Conservation (phyloP, 1,139 yeast genomes). For the Suhomyces bokatorum region DNA sequence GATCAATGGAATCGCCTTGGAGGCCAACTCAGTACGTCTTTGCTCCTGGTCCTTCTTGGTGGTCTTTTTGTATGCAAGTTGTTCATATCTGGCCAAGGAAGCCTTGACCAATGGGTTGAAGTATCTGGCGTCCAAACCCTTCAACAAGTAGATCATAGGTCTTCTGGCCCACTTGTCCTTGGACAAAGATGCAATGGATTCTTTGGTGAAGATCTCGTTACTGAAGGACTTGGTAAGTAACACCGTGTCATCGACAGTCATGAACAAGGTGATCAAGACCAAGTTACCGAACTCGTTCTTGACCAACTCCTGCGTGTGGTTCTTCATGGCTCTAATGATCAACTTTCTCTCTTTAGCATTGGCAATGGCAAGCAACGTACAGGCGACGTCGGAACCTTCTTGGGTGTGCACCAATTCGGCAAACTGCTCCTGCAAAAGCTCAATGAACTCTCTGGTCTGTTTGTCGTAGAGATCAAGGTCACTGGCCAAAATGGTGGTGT, state of each 20-base stretch:
- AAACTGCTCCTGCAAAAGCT: slow-evolving; percentile 79
- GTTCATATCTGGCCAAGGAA: slow-evolving; percentile 60
- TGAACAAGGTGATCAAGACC: slow-evolving; percentile 75
- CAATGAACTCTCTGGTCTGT: slow-evolving; percentile 81
- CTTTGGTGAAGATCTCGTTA: slow-evolving; percentile 56
- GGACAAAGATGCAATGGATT: slow-evolving; percentile 57
- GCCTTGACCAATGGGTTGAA: slow-evolving; percentile 71
- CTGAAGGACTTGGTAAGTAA: slow-evolving; percentile 72
- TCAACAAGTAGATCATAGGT: slow-evolving; percentile 78
- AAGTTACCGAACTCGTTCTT: slow-evolving; percentile 84
- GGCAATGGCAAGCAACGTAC: slow-evolving; percentile 74
- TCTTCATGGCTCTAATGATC: slow-evolving; percentile 69
- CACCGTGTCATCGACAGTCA: slow-evolving; percentile 93
- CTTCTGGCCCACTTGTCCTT: slow-evolving; percentile 82
- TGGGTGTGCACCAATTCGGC: slow-evolving; percentile 95
- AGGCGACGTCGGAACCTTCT: slow-evolving; percentile 92
- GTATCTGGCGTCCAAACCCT: slow-evolving; percentile 80
- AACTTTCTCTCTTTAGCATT: slow-evolving; percentile 90
- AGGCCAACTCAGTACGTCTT: slow-evolving; percentile 70
- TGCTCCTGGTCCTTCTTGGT: slow-evolving; percentile 83
- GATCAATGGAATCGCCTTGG: slow-evolving; percentile 65
- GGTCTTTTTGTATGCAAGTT: slow-evolving; percentile 63
- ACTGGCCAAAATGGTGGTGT: slow-evolving; percentile 63
- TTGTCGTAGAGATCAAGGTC: slow-evolving; percentile 47
- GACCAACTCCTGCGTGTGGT: slow-evolving; percentile 71